These are phyloP conservation scores for Dothistroma pini DNA, from an alignment of 2,329 filamentous ascomycete genomes.

Conservation along the genomic window DNA sequence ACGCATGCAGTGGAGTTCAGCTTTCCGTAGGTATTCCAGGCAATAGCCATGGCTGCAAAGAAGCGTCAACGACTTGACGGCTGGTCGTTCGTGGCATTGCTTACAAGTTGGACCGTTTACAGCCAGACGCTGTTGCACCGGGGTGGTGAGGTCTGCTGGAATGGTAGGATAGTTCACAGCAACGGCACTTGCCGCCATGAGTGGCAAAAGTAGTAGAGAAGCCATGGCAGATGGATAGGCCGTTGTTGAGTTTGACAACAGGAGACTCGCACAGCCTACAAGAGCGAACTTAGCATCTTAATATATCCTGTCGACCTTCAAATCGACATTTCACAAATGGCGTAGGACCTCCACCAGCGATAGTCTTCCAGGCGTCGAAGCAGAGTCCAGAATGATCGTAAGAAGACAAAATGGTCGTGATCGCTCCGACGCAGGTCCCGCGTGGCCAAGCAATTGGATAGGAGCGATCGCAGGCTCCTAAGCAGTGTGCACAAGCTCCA, in stretches of 20 bases:
- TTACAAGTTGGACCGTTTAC: conserved; percentile 49
- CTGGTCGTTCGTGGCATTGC: background rate
- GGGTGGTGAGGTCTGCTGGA: conserved; percentile 51
- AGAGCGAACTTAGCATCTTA: background rate
- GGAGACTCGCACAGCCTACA: background rate
- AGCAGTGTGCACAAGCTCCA: background rate
- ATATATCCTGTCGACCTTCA: background rate
- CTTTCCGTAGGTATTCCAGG: conserved; percentile 56
- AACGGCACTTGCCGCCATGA: conserved; percentile 25
- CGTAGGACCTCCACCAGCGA: background rate
- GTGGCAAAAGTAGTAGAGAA: background rate
- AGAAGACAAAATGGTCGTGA: background rate
- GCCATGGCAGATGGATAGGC: background rate
- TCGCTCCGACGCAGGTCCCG: background rate
- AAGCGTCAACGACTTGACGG: background rate
- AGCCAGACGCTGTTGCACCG: conserved; percentile 53
- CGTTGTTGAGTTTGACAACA: background rate
- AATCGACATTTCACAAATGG: background rate
- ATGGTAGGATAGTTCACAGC: conserved; percentile 42
- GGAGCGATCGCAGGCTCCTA: background rate
- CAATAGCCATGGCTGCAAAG: conserved; percentile 48
- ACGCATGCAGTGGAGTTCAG: conserved; percentile 47
- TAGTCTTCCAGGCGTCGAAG: background rate
- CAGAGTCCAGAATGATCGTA: background rate
- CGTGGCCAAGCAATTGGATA: background rate